phyloP scores from a whole-genome alignment of 2,329 filamentous ascomycete species.

The Nemania diffusa region DNA sequence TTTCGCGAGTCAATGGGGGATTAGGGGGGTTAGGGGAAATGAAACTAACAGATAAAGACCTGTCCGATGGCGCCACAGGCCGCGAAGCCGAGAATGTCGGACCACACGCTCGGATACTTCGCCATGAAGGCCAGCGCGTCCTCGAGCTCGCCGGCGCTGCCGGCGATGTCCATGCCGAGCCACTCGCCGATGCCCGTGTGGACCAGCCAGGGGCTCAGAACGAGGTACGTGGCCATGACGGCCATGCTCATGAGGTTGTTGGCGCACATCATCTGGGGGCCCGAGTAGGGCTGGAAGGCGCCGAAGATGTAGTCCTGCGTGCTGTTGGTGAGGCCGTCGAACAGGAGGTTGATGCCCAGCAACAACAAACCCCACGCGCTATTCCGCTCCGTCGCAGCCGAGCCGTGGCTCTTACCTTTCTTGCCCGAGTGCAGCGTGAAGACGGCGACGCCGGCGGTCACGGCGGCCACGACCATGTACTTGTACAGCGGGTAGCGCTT shows the following conservation, averaged over 20 bases:
- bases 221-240: constrained; percentile 79
- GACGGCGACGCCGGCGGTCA: constrained; percentile 91
- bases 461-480: constrained; percentile 90
- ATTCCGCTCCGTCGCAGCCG: constrained; percentile 65
- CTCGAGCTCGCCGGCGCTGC: constrained; percentile 77
- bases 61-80: constrained; percentile 92
- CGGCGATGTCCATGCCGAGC: constrained; percentile 72
- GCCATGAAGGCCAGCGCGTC: constrained; percentile 84
- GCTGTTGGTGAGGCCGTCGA: constrained; percentile 95
- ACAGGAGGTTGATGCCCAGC: constrained; percentile 87
- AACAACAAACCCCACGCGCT: constrained; percentile 83
- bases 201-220: constrained; percentile 83
- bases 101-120: constrained; percentile 82
- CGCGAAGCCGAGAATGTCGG: constrained; percentile 89
- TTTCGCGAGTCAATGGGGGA: constrained; percentile 20
- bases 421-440: constrained; percentile 88
- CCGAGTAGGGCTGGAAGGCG: constrained; percentile 81
- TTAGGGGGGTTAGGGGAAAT: constrained; percentile 2
- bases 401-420: constrained; percentile 58
- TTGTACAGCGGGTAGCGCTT: constrained; percentile 94
- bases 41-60: constrained; percentile 84
- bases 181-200: constrained; percentile 71
- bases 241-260: constrained; percentile 89
- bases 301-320: constrained; percentile 95
- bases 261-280: constrained; percentile 99